These are phyloP conservation scores for Pyricularia pennisetigena DNA, from an alignment of 2,329 filamentous ascomycete genomes.

Conservation along the genomic window DNA sequence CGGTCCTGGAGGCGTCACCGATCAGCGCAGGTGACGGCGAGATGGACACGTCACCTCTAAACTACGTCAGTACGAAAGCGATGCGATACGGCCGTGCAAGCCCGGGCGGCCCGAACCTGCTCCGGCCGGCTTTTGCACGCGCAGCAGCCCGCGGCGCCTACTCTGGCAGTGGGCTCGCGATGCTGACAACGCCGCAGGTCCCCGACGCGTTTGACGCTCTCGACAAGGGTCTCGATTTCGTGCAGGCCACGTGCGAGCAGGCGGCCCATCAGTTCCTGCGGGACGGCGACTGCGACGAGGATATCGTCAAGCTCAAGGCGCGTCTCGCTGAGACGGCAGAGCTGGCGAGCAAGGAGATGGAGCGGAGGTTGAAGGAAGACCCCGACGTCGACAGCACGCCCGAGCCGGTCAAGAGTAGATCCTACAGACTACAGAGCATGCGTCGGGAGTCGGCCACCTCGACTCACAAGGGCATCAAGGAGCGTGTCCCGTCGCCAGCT, in stretches of 20 bases:
- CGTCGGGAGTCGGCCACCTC: slow-evolving; percentile 28
- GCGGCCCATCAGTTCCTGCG: slow-evolving; percentile 86
- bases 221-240: slow-evolving; percentile 69
- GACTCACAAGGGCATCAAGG: slow-evolving; percentile 14
- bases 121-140: slow-evolving; percentile 15
- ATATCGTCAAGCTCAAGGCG: slow-evolving; percentile 60
- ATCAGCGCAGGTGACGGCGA: slow-evolving; percentile 6
- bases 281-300: slow-evolving; percentile 72
- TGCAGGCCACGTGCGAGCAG: slow-evolving; percentile 73
- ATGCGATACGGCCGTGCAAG: slow-evolving; percentile 19
- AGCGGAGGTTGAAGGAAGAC: slow-evolving; percentile 43
- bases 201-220: slow-evolving; percentile 58
- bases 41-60: slow-evolving; percentile 22
- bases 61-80: slow-evolving; percentile 26
- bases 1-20: slow-evolving; percentile 7
- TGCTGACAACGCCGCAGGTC: slow-evolving; percentile 15
- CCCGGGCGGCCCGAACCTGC: slow-evolving; percentile 14
- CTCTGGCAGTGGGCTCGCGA: background rate
- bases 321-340: slow-evolving; percentile 55
- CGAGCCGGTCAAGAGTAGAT: slow-evolving; percentile 30
- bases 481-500: background rate
- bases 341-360: slow-evolving; percentile 49
- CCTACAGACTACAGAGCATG: slow-evolving; percentile 43
- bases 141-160: slow-evolving; percentile 9
- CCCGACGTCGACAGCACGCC: slow-evolving; percentile 29